Evolutionary conservation across 1,139 yeast species (phyloP).

Genomic region (Suhomyces anneliseae): DNA sequence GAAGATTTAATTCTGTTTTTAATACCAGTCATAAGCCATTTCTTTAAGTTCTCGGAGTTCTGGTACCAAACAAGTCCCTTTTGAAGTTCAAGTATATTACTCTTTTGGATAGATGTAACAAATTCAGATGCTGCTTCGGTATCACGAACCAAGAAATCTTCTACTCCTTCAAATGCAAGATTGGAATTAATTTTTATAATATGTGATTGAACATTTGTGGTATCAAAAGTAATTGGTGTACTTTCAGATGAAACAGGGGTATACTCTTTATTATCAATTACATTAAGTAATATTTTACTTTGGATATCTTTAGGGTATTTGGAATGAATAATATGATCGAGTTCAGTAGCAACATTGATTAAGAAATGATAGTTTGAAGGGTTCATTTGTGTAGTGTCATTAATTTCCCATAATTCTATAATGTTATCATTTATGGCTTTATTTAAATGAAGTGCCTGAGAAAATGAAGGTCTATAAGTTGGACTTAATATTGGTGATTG

Average conservation of each 20-base stretch:
- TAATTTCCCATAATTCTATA: constrained; percentile 33
- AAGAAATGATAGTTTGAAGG: constrained; percentile 27
- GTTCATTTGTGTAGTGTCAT: constrained; percentile 14
- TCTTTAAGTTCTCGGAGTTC: constrained; percentile 22
- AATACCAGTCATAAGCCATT: constrained; percentile 30
- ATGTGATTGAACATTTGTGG: constrained; percentile 19
- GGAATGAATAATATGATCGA: constrained; percentile 18
- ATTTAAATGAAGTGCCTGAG: not conserved
- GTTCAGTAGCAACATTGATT: constrained; percentile 31
- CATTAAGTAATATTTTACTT: constrained; percentile 30
- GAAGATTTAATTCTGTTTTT: constrained; percentile 7
- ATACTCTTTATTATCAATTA: constrained; percentile 43
- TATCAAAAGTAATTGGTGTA: constrained; percentile 26
- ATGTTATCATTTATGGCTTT: constrained; percentile 17
- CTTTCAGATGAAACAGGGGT: constrained; percentile 39
- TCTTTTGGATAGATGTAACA: constrained; percentile 29
- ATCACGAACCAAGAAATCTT: constrained; percentile 30
- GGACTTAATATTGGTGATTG: constrained; percentile 41
- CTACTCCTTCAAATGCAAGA: constrained; percentile 32
- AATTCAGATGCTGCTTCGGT: constrained; percentile 34
- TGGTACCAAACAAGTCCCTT: constrained; percentile 35
- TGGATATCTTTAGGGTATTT: constrained; percentile 19
- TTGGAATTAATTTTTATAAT: constrained; percentile 37
- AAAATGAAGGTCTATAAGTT: constrained; percentile 25
- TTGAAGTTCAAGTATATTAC: constrained; percentile 38